A percentile compares a stretch with the other conserved stretches of the same genome.
Evolutionary conservation across 2,329 filamentous ascomycete genomes (phyloP).

Genomic region (Beauveria australis): DNA sequence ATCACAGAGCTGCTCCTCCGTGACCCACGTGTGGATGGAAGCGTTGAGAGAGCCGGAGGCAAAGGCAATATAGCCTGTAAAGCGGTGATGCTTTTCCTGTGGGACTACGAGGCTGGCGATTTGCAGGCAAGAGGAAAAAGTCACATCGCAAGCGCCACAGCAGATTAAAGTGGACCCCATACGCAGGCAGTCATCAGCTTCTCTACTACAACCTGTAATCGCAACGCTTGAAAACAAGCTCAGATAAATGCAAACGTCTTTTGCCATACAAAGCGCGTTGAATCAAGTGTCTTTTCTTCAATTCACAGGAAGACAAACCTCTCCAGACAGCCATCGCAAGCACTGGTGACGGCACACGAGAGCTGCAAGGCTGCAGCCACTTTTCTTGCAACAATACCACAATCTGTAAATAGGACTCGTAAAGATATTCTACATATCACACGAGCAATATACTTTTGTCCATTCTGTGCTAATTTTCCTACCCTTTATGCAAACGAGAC

Average conservation of each 20-base stretch:
- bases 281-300: neutral
- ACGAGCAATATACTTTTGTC: too few species aligned
- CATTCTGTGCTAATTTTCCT: neutral
- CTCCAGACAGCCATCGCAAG: neutral
- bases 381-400: neutral
- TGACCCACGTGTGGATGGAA: too few species aligned
- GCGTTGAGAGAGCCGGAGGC: neutral
- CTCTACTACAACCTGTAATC: neutral
- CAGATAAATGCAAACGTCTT: neutral
- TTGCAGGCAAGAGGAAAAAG: neutral
- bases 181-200: neutral
- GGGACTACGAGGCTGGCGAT: neutral
- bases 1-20: neutral
- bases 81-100: neutral
- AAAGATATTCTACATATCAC: too few species aligned
- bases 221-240: neutral
- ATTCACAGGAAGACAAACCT: too few species aligned
- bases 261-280: neutral
- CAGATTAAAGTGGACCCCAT: neutral
- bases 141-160: neutral
- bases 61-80: neutral
- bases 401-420: too few species aligned
- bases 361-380: neutral
- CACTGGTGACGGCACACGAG: neutral
- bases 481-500: too few species aligned